These are phyloP conservation scores for Trichophaea hybrida DNA, from an alignment of 2,329 filamentous ascomycete genomes.

Conservation along the genomic window DNA sequence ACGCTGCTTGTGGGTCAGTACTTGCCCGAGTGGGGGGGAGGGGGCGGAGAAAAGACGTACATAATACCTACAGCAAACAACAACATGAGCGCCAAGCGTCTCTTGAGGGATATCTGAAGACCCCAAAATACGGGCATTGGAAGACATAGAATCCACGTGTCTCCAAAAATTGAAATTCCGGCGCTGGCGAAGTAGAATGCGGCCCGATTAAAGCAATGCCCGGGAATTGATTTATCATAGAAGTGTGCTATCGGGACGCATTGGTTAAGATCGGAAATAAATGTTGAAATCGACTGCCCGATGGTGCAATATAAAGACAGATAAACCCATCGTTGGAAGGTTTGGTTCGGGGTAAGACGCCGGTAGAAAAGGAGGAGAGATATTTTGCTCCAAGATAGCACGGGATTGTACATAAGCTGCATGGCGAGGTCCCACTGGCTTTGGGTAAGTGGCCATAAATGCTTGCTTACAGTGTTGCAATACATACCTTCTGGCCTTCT, in stretches of 20 bases:
- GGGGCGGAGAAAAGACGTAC: neutral
- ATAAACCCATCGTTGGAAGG: constrained; percentile 6
- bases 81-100: constrained; percentile 5
- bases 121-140: constrained; percentile 8
- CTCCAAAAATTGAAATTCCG: neutral
- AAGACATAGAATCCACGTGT: constrained; percentile 9
- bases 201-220: constrained; percentile 24
- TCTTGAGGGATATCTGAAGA: constrained; percentile 3
- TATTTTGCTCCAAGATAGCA: constrained; percentile 6
- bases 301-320: constrained; percentile 1
- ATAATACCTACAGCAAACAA: constrained; percentile 7
- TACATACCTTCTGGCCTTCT: neutral
- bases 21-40: neutral
- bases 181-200: constrained; percentile 22
- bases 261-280: constrained; percentile 21
- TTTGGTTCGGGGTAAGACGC: neutral
- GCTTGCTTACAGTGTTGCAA: neutral
- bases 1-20: neutral
- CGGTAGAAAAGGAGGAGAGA: constrained; percentile 12
- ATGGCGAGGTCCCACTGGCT: constrained; percentile 2
- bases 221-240: constrained; percentile 18
- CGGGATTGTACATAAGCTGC: constrained; percentile 12
- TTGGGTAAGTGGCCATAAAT: neutral
- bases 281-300: neutral
- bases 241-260: constrained; percentile 23